A percentile compares a stretch with the other conserved stretches of the same genome.
These are phyloP conservation scores for Epichloe gansuensis DNA, from an alignment of 2,329 filamentous ascomycete genomes.

Conservation along the genomic window DNA sequence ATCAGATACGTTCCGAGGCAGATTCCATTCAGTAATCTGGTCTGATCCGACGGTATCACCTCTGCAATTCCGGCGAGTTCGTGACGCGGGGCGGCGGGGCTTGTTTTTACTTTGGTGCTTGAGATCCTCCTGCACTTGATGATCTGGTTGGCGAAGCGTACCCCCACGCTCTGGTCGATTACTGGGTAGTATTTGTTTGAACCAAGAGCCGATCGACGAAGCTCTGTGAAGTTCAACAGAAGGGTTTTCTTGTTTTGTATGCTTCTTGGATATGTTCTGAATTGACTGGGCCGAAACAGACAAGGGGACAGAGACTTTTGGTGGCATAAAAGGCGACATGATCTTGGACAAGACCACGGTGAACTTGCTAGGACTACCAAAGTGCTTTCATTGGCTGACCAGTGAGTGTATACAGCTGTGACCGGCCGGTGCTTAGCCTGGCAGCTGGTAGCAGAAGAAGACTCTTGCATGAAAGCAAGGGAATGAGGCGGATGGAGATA, in stretches of 20 bases:
- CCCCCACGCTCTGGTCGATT: slow-evolving; percentile 37
- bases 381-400: not conserved
- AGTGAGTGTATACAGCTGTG: not conserved
- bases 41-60: slow-evolving; percentile 17
- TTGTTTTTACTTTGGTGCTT: not conserved
- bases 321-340: slow-evolving; percentile 13
- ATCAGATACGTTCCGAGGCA: slow-evolving; percentile 16
- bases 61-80: slow-evolving; percentile 7
- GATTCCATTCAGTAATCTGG: slow-evolving; percentile 23
- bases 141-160: slow-evolving; percentile 25
- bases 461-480: not conserved
- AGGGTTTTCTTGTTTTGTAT: not conserved
- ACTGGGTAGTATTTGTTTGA: slow-evolving; percentile 34
- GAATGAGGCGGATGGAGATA: not conserved
- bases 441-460: not conserved
- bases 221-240: slow-evolving; percentile 3
- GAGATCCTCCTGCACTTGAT: slow-evolving; percentile 14
- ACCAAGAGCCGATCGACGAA: slow-evolving; percentile 25
- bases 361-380: not conserved
- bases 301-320: slow-evolving; percentile 9
- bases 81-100: slow-evolving; percentile 5
- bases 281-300: slow-evolving; percentile 4
- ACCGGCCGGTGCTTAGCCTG: not conserved
- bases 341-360: not conserved
- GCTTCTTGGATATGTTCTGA: not conserved